Base-by-base conservation (phyloP, 2,329 filamentous ascomycete species). In the Diaporthe helianthi region DNA sequence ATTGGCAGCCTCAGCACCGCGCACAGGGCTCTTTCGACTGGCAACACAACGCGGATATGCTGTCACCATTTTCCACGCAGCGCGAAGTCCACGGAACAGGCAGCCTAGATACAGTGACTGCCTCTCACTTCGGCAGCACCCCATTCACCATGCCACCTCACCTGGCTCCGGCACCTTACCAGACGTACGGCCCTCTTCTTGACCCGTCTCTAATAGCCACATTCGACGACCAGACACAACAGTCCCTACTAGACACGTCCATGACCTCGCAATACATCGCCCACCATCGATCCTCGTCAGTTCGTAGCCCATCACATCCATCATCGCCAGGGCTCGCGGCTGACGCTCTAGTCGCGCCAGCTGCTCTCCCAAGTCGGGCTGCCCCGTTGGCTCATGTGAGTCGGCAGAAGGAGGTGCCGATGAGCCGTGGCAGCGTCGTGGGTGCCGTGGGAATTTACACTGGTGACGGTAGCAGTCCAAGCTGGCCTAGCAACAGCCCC, bases 221-320 rank as follows among this genome's bases (percentile, higher is more conserved):
- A 26, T 84, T 80, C 46, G 79, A 82, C 36, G 77, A 80, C 38
- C 74, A 73, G 54, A 66, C 76, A 53, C 76, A 83, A 67, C 80
- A 80, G 49, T 76, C 65, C 8, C 61, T 72, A 12, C 29, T 72
- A 44, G 69, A 71, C 67, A 49, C 60, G 10, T 47, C 69, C 24
- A 69, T 71, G 44, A 38, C 49, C 63, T 51, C 60, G 17, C 68
- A 68, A 10, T 65, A 77, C 65, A 70, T 79, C 46, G 77, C 77
- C 46, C 75, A 77, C 53, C 77, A 80, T 68, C 76, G 78, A 52
- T 80, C 80, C 73, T 80, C 79, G 75, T 78, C 82, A 76, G 80
- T 85, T 80, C 83, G 84, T 81, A 83, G 81, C 78, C 79, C 82
- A 72, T 83, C 83, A 76, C 83, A 84, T 78, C 79, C 80, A 76